Evolutionary conservation across 2,329 filamentous ascomycete species (phyloP).

Genomic region (Hypoxylon sp.): DNA sequence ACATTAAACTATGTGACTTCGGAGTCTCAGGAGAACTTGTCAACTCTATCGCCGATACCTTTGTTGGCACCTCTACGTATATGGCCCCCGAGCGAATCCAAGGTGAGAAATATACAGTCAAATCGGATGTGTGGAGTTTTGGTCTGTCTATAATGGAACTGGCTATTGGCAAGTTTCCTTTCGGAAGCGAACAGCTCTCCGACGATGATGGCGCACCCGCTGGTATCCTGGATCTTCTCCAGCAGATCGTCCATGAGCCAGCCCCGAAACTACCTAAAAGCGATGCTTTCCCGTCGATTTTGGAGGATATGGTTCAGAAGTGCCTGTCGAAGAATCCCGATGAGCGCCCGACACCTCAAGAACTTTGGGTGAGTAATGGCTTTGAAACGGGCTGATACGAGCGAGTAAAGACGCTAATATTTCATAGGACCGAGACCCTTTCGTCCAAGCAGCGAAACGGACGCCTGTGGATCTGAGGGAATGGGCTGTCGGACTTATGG

Average conservation of each 20-base stretch:
- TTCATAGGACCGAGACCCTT: conserved; percentile 84
- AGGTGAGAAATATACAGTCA: conserved; percentile 95
- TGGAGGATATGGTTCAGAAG: conserved; percentile 97
- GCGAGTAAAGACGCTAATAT: conserved; percentile 39
- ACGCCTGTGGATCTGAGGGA: conserved; percentile 93
- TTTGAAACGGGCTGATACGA: neutral
- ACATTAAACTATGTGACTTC: conserved; percentile 98
- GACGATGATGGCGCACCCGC: conserved; percentile 86
- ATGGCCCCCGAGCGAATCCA: conserved; percentile 99
- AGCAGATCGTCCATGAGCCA: conserved; percentile 97
- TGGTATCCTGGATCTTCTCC: conserved; percentile 92
- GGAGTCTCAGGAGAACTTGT: conserved; percentile 98
- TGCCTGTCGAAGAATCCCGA: conserved; percentile 91
- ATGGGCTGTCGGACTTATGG: conserved; percentile 94
- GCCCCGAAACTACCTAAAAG: conserved; percentile 94
- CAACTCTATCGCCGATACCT: conserved; percentile 97
- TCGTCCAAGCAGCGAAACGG: conserved; percentile 94
- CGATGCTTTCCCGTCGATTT: conserved; percentile 92
- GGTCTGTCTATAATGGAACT: conserved; percentile 95
- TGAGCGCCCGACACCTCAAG: conserved; percentile 87
- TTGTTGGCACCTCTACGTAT: conserved; percentile 98
- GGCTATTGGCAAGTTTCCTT: conserved; percentile 96
- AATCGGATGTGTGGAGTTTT: conserved; percentile 99
- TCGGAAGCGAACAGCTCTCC: conserved; percentile 74
- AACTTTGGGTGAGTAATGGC: conserved; percentile 79